Percentiles rank a stretch among this genome's conserved stretches.
Evolutionary conservation across 2,329 filamentous ascomycete species (phyloP).

Genomic region (Thielaviopsis musarum): DNA sequence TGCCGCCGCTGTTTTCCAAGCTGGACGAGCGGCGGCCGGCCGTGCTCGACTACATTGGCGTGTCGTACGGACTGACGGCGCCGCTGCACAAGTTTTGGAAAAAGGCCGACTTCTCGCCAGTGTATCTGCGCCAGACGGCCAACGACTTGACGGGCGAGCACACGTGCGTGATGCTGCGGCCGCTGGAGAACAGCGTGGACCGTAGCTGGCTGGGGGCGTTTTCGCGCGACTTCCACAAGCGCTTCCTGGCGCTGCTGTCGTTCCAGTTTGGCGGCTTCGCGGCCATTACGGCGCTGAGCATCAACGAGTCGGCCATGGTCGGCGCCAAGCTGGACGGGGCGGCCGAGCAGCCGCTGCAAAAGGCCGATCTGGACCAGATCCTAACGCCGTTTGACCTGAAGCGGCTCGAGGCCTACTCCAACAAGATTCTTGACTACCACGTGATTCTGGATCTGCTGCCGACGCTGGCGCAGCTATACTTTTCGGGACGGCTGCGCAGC

Average conservation of each 20-base stretch:
- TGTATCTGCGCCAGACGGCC: constrained; percentile 86
- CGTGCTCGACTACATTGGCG: constrained; percentile 78
- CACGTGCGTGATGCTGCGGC: constrained; percentile 90
- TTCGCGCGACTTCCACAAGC: constrained; percentile 78
- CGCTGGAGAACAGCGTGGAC: constrained; percentile 52
- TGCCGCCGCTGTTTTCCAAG: constrained; percentile 86
- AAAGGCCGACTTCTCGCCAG: constrained; percentile 64
- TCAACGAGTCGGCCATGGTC: constrained; percentile 67
- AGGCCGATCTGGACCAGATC: constrained; percentile 56
- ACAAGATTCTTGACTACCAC: constrained; percentile 95
- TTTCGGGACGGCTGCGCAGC: constrained; percentile 54
- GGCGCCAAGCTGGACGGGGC: constrained; percentile 49
- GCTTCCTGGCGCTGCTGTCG: constrained; percentile 79
- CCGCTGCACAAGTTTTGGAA: constrained; percentile 96
- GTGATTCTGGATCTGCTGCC: constrained; percentile 90
- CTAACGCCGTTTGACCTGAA: constrained; percentile 91
- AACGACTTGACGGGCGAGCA: constrained; percentile 96
- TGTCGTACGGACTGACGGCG: constrained; percentile 82
- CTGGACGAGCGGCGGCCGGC: constrained; percentile 69
- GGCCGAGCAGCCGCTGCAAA: constrained; percentile 42
- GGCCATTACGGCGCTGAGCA: constrained; percentile 61
- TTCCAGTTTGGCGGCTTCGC: constrained; percentile 83
- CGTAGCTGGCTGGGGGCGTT: constrained; percentile 79
- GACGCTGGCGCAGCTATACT: constrained; percentile 66
- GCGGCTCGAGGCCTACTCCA: constrained; percentile 84